phyloP scores from a whole-genome alignment of 805 yeast species.

The Suhomyces prunicola region DNA sequence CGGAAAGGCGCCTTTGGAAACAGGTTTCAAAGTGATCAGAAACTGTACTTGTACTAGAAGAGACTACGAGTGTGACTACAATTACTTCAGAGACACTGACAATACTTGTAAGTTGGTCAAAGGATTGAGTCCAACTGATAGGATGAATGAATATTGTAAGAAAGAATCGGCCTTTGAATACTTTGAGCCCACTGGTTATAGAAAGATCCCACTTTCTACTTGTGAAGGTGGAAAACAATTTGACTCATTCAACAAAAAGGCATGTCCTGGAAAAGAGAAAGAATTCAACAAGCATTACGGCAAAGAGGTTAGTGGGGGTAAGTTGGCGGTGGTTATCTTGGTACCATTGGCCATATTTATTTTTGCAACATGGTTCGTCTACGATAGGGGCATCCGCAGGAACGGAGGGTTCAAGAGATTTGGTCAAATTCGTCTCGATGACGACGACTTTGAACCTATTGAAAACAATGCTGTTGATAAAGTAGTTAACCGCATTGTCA shows the following conservation, averaged over 20 bases:
- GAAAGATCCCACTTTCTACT: conserved; percentile 79
- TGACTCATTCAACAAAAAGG: conserved; percentile 59
- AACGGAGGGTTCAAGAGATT: conserved; percentile 74
- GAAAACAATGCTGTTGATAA: conserved; percentile 63
- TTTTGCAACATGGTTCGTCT: conserved; percentile 63
- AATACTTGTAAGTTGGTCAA: conserved; percentile 84
- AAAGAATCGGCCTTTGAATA: conserved; percentile 59
- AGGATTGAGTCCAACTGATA: conserved; percentile 68
- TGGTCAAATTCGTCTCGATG: conserved; percentile 85
- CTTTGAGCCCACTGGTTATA: conserved; percentile 88
- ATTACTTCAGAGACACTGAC: conserved; percentile 64
- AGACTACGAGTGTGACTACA: conserved; percentile 94
- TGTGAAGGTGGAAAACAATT: conserved; percentile 78
- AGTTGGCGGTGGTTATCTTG: conserved; percentile 50
- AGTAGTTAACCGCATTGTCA: conserved; percentile 56
- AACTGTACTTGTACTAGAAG: conserved; percentile 82
- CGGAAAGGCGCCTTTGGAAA: conserved; percentile 54
- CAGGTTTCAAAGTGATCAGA: conserved; percentile 53
- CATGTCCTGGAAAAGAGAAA: conserved; percentile 86
- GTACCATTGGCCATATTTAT: conserved; percentile 56
- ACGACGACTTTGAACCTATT: conserved; percentile 53
- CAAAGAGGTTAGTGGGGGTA: conserved; percentile 52
- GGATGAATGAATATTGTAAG: conserved; percentile 54
- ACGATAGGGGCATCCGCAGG: conserved; percentile 75
- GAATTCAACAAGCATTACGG: conserved; percentile 57